These are phyloP conservation scores for Trametes polyzona DNA, from an alignment of 1,284 basidiomycete species.

Conservation along the genomic window DNA sequence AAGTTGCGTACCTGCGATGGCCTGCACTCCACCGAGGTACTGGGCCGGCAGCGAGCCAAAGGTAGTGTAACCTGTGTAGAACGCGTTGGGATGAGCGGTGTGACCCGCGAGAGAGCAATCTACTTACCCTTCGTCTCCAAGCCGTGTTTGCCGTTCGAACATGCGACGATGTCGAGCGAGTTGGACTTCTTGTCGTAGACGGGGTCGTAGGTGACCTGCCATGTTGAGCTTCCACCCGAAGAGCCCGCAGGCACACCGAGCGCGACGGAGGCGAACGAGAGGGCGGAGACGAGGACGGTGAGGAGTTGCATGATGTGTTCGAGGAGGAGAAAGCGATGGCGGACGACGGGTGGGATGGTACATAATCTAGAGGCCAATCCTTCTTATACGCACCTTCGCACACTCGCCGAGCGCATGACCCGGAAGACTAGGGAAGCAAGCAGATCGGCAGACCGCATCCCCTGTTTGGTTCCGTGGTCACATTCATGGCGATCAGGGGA, in stretches of 20 bases:
- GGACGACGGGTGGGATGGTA: no score
- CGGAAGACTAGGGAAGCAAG: background rate
- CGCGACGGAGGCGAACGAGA: conserved; percentile 22
- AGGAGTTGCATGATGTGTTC: conserved; percentile 28
- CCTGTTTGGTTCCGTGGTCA: background rate
- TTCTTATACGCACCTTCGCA: no score
- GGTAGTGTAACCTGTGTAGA: conserved; percentile 46
- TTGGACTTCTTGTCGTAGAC: conserved; percentile 44
- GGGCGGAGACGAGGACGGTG: conserved; percentile 21
- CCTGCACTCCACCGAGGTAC: conserved; percentile 48
- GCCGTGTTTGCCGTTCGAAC: conserved; percentile 56
- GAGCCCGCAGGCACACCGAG: conserved; percentile 16
- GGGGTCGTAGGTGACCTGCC: conserved; percentile 47
- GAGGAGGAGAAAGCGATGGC: no score
- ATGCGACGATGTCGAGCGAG: conserved; percentile 45
- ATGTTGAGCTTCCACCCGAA: conserved; percentile 25
- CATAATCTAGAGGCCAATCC: no score
- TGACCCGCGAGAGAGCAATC: conserved; percentile 48
- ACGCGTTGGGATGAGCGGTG: conserved; percentile 26
- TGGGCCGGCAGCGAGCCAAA: conserved; percentile 55
- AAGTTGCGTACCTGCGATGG: conserved; percentile 44
- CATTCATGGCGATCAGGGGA: background rate
- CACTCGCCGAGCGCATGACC: no score
- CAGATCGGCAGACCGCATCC: background rate
- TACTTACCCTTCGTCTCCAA: conserved; percentile 44